Evolutionary conservation across 2,329 filamentous ascomycete genomes (phyloP), one percentile per base, ranked within the genome.

Genomic region (Colletotrichum sp.): DNA sequence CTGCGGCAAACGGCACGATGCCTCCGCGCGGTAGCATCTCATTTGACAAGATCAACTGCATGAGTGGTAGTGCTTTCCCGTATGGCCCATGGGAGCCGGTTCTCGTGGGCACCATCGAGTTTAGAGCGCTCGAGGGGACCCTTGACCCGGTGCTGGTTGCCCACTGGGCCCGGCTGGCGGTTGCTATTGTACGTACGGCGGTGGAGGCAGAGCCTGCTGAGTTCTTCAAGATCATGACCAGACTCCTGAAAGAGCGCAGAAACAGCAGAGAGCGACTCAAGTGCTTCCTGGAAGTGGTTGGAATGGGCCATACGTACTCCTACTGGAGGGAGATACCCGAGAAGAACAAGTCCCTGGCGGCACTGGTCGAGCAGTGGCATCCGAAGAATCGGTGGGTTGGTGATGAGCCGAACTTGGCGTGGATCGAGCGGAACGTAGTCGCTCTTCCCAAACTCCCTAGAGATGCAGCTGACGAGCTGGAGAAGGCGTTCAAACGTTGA

Each of bases 81-180:
- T 52, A 52, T 13, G 39, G 4, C 12, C 8, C 65, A 28, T 16
- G 34, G 21, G 21, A 16, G 13, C n/a, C 30, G 13, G 28, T 28
- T 5, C 44, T 24, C 13, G 8, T 12, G n/a, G 73, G 73, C 16
- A 76, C 69, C 8, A 21, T 76, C n/a, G 64, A 72, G 69, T 76
- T 76, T 24, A 52, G 73, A 10, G 18, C 24, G 16, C 63, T 72
- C 26, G 69, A 73, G 55, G 73, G 73, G 7, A 73, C 73, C 16
- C 64, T 76, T 3, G 69, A 76, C 9, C 69, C 64, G 9, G 73
- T 67, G 32, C 26, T 76, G 18, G 18, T 73, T 6, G 39, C 32
- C 5, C 34, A 64, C n/a, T 72, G 73, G 73, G 57, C 26, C 1
- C 67, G 55, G 18, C 9, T 72, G 2, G 32, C 72, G n/a, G 18